Conservation (phyloP, 2,329 filamentous ascomycete species). For the Fusarium sublunatum region DNA sequence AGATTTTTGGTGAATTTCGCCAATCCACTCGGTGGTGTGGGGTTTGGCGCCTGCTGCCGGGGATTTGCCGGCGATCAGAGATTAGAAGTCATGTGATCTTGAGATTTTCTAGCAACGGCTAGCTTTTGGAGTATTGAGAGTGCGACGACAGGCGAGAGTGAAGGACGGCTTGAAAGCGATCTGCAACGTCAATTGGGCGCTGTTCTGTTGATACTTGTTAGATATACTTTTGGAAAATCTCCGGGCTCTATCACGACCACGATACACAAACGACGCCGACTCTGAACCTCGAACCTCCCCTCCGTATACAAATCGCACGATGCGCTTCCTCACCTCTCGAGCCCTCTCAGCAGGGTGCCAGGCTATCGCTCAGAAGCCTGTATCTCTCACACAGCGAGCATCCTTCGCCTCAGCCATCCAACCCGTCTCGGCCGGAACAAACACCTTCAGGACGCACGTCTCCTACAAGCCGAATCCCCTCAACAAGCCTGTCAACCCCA, state of each 20-base stretch:
- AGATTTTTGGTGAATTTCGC: conserved; percentile 57
- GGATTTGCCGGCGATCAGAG: conserved; percentile 49
- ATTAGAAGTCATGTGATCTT: conserved; percentile 53
- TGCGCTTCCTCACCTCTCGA: conserved; percentile 45
- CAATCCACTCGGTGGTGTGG: conserved; percentile 54
- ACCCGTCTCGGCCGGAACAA: conserved; percentile 22
- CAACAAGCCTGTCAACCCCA: conserved; percentile 40
- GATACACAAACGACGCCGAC: conserved; percentile 4
- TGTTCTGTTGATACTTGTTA: background rate
- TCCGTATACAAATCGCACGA: conserved; percentile 29
- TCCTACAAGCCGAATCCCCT: conserved; percentile 40
- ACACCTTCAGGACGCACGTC: conserved; percentile 43
- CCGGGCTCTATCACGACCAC: background rate
- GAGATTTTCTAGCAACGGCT: conserved; percentile 46
- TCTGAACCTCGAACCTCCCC: conserved; percentile 12
- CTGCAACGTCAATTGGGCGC: conserved; percentile 24
- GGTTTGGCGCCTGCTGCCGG: conserved; percentile 47
- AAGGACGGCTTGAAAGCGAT: conserved; percentile 10
- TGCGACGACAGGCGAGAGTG: conserved; percentile 26
- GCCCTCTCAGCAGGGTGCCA: conserved; percentile 40
- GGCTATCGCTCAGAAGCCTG: conserved; percentile 24
- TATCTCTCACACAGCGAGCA: conserved; percentile 24
- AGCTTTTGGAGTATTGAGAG: conserved; percentile 33
- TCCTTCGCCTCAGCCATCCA: conserved; percentile 24
- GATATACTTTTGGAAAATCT: background rate